These are phyloP conservation scores for Coniella vitis DNA, from an alignment of 2,329 filamentous ascomycete genomes.

Conservation along the genomic window DNA sequence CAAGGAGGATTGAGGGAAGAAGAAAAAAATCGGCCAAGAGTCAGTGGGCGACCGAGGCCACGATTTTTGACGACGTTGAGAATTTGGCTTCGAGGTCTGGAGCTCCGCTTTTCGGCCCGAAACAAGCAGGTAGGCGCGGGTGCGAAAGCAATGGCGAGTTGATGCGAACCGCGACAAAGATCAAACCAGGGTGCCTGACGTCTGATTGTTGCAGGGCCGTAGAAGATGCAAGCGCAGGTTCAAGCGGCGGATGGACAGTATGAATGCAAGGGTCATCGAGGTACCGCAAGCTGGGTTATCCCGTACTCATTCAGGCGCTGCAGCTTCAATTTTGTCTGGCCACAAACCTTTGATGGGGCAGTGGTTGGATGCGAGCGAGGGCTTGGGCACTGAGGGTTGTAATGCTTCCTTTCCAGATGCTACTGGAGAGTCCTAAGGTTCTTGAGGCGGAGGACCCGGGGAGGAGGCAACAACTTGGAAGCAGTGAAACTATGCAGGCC, in stretches of 20 bases:
- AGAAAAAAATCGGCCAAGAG: background rate
- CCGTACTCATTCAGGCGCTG: background rate
- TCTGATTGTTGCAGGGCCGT: constrained; percentile 1
- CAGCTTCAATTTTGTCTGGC: background rate
- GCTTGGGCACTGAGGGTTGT: background rate
- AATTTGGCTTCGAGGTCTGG: background rate
- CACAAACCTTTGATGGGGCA: background rate
- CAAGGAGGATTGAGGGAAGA: too few species aligned
- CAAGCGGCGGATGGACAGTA: too few species aligned
- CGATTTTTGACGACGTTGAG: background rate
- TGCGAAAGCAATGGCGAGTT: background rate
- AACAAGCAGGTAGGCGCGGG: background rate
- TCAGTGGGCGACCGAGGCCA: background rate
- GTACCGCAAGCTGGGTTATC: background rate
- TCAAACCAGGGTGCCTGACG: constrained; percentile 1
- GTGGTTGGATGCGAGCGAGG: background rate
- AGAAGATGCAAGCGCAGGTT: background rate
- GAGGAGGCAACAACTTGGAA: too few species aligned
- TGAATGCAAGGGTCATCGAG: background rate
- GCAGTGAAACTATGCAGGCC: too few species aligned
- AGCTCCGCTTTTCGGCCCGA: constrained; percentile 4
- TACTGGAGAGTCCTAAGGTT: too few species aligned
- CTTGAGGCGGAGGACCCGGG: too few species aligned
- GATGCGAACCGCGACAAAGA: background rate
- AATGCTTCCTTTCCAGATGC: background rate